Base-by-base conservation (phyloP, 2,329 filamentous ascomycete species). In the Beauveria sp. region DNA sequence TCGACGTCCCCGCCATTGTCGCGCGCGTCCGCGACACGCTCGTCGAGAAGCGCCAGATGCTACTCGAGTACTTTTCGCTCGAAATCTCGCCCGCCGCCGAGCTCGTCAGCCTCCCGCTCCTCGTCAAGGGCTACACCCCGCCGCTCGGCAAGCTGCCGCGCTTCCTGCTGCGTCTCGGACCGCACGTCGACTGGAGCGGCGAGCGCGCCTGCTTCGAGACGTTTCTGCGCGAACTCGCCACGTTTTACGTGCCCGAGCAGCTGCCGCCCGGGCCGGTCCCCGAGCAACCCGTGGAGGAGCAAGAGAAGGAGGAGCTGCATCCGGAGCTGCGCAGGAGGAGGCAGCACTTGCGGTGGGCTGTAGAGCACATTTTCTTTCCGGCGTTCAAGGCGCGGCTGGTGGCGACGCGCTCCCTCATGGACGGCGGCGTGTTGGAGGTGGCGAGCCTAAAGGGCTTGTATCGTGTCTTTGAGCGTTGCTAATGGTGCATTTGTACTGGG, bases 401-500 rank as follows among this genome's bases (percentile, higher is more conserved):
- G 61, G 93, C 91, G 22, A 97, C 95, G 9, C 88, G 84, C 66
- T 80, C 83, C 5, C 76, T 98, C 68, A 84, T 96, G 75, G 85
- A 87, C 56, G 89, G 86, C 0, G 83, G 80, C 9, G 85, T 96
- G 12, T 77, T 96, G 52, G 93, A 99, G 74, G 86, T 96, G 54
- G 93, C 95, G 2, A 91, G 96, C 76, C 74, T 98, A 63, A 98
- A 96, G 74, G 92, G 93, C 0, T 72, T 99, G 62, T 99, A 99
- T 74, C 81, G 90, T 51, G 93, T 98, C 3, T 99, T 99, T 79
- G 95, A 99, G 76, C 80, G 95, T 60, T 98, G 95, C 73, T 98
- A 74, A 83, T 60, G 26, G 22, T 24, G 34, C 9, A 60, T 49
- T 8, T 38, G 3, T 20, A 18, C 20, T 38, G 28, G 28, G 26